Conservation (phyloP, 2,329 filamentous ascomycete genomes). For the Fusarium sp. region DNA sequence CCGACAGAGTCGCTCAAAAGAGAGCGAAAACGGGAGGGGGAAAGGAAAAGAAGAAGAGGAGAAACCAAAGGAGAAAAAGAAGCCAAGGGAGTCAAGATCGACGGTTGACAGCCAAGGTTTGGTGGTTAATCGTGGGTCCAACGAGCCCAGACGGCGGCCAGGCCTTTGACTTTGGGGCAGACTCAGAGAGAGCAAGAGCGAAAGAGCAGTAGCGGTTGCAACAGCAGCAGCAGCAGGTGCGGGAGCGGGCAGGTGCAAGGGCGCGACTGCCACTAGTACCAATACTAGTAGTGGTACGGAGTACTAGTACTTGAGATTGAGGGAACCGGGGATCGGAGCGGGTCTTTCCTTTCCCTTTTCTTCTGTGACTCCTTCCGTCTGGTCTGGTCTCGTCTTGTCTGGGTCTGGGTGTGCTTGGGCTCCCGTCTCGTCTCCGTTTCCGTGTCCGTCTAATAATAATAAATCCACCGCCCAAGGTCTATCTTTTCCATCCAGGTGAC, state of each 20-base stretch:
- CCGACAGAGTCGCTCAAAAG: slow-evolving; percentile 41
- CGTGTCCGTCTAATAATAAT: no score
- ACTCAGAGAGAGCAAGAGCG: not conserved
- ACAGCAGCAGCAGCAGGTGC: not conserved
- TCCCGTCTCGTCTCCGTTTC: not conserved
- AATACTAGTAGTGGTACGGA: slow-evolving; percentile 14
- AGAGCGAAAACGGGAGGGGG: slow-evolving; percentile 36
- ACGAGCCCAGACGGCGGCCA: not conserved
- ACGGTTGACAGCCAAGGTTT: slow-evolving; percentile 40
- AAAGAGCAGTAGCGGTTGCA: slow-evolving; percentile 2
- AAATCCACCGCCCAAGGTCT: no score
- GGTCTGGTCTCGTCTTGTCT: slow-evolving; percentile 17
- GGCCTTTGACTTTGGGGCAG: slow-evolving; percentile 1
- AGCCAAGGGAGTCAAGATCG: slow-evolving; percentile 44
- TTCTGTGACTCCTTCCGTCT: slow-evolving; percentile 40
- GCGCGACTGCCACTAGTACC: not conserved
- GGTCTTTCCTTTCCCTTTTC: slow-evolving; percentile 26
- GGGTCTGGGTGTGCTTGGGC: not conserved
- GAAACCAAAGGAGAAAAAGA: slow-evolving; percentile 37
- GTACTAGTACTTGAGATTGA: slow-evolving; percentile 26
- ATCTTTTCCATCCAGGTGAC: not conserved
- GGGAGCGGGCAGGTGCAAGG: not conserved
- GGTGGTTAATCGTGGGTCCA: slow-evolving; percentile 45
- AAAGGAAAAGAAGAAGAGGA: slow-evolving; percentile 18
- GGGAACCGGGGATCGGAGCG: slow-evolving; percentile 36